These are phyloP conservation scores for Hemisphaericaspora subhashii DNA, from an alignment of 1,139 yeast genomes.

Conservation along the genomic window DNA sequence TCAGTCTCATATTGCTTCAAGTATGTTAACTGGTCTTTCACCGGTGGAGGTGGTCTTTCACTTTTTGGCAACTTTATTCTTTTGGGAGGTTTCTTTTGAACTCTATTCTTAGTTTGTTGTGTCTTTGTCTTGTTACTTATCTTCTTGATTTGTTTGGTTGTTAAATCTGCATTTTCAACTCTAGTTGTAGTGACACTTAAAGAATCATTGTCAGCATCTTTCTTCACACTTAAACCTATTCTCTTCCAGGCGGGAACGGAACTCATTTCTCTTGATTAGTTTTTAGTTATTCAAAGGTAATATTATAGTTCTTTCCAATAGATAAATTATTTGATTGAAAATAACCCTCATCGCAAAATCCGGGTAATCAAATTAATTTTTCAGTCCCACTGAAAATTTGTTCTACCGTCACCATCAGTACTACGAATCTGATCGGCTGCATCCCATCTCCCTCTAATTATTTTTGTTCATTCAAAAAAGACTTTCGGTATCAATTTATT, in stretches of 20 bases:
- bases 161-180: conserved; percentile 46
- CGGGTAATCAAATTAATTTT: conserved; percentile 1
- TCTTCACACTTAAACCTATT: conserved; percentile 66
- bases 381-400: background rate
- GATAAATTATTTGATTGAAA: background rate
- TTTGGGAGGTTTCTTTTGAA: conserved; percentile 63
- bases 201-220: conserved; percentile 40
- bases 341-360: conserved; percentile 2
- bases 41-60: conserved; percentile 75
- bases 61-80: conserved; percentile 72
- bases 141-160: conserved; percentile 48
- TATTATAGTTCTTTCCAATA: no score
- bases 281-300: no score
- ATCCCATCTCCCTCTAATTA: no score
- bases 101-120: conserved; percentile 21
- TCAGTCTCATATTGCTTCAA: conserved; percentile 65
- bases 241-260: conserved; percentile 87
- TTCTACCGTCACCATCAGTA: no score
- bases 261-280: no score
- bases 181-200: conserved; percentile 37
- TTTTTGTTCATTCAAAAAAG: no score
- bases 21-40: conserved; percentile 78
- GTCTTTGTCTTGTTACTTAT: conserved; percentile 33
- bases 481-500: no score
- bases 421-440: no score